Conservation (phyloP, 805 yeast genomes). For the Cephaloascus albidus region DNA sequence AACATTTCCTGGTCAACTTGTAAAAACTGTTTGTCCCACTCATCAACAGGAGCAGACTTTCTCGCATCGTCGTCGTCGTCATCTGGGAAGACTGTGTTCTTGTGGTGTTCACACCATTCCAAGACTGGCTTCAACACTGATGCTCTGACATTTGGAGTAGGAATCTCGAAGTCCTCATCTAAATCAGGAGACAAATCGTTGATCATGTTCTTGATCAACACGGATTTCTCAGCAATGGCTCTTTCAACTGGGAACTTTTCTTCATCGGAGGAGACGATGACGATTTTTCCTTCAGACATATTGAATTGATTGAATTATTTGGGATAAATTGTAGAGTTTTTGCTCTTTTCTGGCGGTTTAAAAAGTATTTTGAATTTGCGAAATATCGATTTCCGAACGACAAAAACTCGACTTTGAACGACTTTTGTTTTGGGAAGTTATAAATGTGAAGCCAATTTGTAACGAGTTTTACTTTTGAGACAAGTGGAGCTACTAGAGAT, state of each 20-base stretch:
- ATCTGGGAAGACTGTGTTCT: slow-evolving; percentile 66
- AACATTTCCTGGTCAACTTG: slow-evolving; percentile 90
- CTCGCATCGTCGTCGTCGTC: slow-evolving; percentile 77
- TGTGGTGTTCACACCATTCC: slow-evolving; percentile 95
- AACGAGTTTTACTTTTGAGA: too few relatives aligned
- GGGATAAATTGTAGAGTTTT: too few relatives aligned
- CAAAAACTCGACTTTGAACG: too few relatives aligned
- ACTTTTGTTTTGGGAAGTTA: too few relatives aligned
- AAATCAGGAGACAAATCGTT: slow-evolving; percentile 59
- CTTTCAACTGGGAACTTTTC: slow-evolving; percentile 70
- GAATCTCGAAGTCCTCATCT: slow-evolving; percentile 69
- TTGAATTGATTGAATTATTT: too few relatives aligned
- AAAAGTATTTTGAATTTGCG: too few relatives aligned
- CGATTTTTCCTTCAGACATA: slow-evolving; percentile 27
- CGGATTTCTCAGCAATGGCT: slow-evolving; percentile 79
- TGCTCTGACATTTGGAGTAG: slow-evolving; percentile 84
- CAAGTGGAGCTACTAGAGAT: too few relatives aligned
- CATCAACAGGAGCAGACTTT: slow-evolving; percentile 85
- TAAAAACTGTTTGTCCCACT: slow-evolving; percentile 92
- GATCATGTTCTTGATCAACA: slow-evolving; percentile 78
- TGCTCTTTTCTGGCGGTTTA: too few relatives aligned
- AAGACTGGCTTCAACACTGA: slow-evolving; percentile 83
- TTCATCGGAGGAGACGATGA: slow-evolving; percentile 70
- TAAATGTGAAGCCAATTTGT: too few relatives aligned
- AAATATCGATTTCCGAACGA: too few relatives aligned